Evolutionary conservation across 1,284 basidiomycete species (phyloP).

Genomic region (Tylopilus sp.): DNA sequence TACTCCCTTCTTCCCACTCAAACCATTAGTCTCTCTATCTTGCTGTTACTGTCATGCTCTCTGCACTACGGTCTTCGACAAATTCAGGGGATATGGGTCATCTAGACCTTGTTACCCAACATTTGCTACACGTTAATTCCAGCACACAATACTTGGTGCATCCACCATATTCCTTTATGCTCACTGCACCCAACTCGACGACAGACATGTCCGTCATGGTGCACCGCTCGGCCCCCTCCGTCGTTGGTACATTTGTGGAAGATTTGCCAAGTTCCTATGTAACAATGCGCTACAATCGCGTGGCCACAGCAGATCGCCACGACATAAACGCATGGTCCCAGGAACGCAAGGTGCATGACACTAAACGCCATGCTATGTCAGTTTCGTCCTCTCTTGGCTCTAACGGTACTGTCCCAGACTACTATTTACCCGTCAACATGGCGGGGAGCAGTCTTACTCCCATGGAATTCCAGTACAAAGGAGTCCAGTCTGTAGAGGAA

Average conservation of each 20-base stretch:
- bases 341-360: slow-evolving; percentile 12
- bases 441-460: not conserved
- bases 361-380: slow-evolving; percentile 7
- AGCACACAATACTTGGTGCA: not conserved
- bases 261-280: slow-evolving; percentile 8
- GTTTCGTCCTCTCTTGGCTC: slow-evolving; percentile 12
- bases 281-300: slow-evolving; percentile 17
- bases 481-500: not conserved
- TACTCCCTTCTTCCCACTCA: not conserved
- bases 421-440: slow-evolving; percentile 1
- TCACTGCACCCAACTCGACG: slow-evolving; percentile 2
- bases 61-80: not conserved
- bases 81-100: not conserved
- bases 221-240: not conserved
- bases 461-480: slow-evolving; percentile 12
- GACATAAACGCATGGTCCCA: slow-evolving; percentile 28
- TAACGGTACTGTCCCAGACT: slow-evolving; percentile 2
- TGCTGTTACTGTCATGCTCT: slow-evolving; percentile 8
- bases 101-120: not conserved
- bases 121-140: not conserved
- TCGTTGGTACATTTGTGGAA: not conserved
- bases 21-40: not conserved
- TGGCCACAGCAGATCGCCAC: slow-evolving; percentile 28
- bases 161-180: not conserved
- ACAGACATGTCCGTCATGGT: slow-evolving; percentile 9